A percentile compares a stretch with the other conserved stretches of the same genome.
These are phyloP conservation scores for Zygoascus hellenicus DNA, from an alignment of 1,139 yeast species.

Conservation along the genomic window DNA sequence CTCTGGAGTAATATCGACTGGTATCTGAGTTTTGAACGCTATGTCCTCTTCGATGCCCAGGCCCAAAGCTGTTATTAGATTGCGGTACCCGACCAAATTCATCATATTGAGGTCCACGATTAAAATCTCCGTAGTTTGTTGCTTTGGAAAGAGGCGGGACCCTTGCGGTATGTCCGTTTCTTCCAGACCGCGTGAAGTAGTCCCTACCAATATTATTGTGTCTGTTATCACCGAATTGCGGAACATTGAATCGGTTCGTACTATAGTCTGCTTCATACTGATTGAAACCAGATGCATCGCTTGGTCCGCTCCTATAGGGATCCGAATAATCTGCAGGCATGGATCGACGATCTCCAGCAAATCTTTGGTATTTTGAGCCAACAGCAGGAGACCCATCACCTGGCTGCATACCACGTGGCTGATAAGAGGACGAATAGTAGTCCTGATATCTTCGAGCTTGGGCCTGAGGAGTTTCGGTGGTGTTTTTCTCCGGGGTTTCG, in stretches of 20 bases:
- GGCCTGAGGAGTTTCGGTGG: slow-evolving; percentile 8
- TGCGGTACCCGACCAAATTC: too few species aligned
- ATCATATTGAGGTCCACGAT: too few species aligned
- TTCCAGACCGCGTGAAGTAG: not conserved
- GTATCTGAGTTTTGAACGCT: not conserved
- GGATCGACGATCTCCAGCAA: not conserved
- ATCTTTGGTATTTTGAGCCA: slow-evolving; percentile 5
- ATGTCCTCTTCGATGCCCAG: not conserved
- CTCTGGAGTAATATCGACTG: slow-evolving; percentile 2
- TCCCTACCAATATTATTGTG: slow-evolving; percentile 2
- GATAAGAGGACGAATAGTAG: slow-evolving; percentile 4
- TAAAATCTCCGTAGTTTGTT: too few species aligned
- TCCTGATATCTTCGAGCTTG: slow-evolving; percentile 8
- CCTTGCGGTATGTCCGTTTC: too few species aligned
- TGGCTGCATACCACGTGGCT: not conserved
- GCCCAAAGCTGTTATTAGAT: not conserved
- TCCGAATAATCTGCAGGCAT: slow-evolving; percentile 4
- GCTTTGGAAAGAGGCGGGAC: too few species aligned
- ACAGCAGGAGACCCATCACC: slow-evolving; percentile 8
- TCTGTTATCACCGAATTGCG: not conserved
- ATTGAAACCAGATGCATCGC: too few species aligned
- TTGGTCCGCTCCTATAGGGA: slow-evolving; percentile 4
- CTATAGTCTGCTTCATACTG: slow-evolving; percentile 1
- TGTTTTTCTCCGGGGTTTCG: slow-evolving; percentile 31
- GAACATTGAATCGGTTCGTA: not conserved